phyloP scores from a whole-genome alignment of 1,139 yeast genomes.

The Blastobotrys ciferrii region DNA sequence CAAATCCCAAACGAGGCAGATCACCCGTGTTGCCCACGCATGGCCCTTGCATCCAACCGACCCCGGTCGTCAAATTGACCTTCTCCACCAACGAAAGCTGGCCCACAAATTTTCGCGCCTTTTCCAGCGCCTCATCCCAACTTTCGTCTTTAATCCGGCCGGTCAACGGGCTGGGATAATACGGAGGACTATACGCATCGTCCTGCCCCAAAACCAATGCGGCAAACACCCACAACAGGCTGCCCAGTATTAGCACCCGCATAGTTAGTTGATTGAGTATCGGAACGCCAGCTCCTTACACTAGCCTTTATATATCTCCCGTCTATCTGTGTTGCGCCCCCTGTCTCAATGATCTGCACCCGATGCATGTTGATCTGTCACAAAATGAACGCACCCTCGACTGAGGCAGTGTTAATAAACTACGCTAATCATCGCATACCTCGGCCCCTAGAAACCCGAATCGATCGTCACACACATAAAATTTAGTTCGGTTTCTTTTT shows the following conservation, averaged over 20 bases:
- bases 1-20: conserved; percentile 55
- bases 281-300: too few relatives aligned
- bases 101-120: conserved; percentile 52
- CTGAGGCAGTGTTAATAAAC: background rate
- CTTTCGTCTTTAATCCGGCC: conserved; percentile 34
- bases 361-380: background rate
- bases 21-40: conserved; percentile 66
- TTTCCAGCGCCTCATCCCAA: conserved; percentile 58
- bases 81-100: conserved; percentile 59
- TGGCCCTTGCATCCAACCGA: conserved; percentile 64
- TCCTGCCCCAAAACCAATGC: background rate
- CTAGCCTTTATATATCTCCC: too few relatives aligned
- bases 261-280: too few relatives aligned
- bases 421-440: too few relatives aligned
- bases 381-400: background rate
- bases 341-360: background rate
- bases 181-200: conserved; percentile 23
- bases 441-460: too few relatives aligned
- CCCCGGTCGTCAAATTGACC: conserved; percentile 64
- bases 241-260: background rate
- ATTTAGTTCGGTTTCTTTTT: too few relatives aligned
- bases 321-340: too few relatives aligned
- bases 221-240: background rate
- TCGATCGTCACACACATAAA: too few relatives aligned
- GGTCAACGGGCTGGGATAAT: conserved; percentile 26